Base-by-base conservation (phyloP, 192 early-diverging fungal species). In the Coemansia asiatica region DNA sequence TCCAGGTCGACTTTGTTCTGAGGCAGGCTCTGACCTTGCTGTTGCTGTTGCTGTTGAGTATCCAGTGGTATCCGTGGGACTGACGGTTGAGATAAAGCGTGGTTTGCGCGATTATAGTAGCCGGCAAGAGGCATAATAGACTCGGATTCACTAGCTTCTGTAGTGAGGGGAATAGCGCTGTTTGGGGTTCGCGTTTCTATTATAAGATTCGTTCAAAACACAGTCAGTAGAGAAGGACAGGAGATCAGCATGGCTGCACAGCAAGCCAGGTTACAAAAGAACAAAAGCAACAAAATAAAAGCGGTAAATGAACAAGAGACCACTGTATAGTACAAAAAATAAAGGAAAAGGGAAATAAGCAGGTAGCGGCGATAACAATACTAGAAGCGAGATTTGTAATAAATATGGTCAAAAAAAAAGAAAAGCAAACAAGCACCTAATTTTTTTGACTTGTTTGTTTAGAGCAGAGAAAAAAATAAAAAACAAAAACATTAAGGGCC, bases 21-120 rank as follows among this genome's bases (percentile, higher is more conserved):
- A 5, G 48, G 48, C n/a, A 18, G 16, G 18, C 48, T 23, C n/a
- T 18, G 16, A 5, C n/a, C 18, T 18, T 23, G 16, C 48, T 50
- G 48, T 16, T 50, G 51, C 12, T 26, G 4, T 9, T 25, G 51
- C 23, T 54, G 51, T 13, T 54, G 23, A 54, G 25, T 54, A n/a
- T 54, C 51, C 3, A 23, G 51, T 26, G 51, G 51, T 54, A 54
- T 54, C 51, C 51, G 51, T 27, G 51, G 51, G 23, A 54, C 51
- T 6, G 25, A 10, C 51, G 51, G 51, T 10, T 54, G 51, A 4
- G 51, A 26, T 23, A 8, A 21, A 6, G 26, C 26, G 26, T 54
- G 51, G 16, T 27, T 54, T 54, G 51, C 26, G 26, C 51, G 51
- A 10, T n/a, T 15, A 26, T 26, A 26, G 9, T 21, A 21, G 26